These are phyloP conservation scores for Coemansia sp. DNA, from an alignment of 192 early-diverging fungal genomes.

Conservation along the genomic window DNA sequence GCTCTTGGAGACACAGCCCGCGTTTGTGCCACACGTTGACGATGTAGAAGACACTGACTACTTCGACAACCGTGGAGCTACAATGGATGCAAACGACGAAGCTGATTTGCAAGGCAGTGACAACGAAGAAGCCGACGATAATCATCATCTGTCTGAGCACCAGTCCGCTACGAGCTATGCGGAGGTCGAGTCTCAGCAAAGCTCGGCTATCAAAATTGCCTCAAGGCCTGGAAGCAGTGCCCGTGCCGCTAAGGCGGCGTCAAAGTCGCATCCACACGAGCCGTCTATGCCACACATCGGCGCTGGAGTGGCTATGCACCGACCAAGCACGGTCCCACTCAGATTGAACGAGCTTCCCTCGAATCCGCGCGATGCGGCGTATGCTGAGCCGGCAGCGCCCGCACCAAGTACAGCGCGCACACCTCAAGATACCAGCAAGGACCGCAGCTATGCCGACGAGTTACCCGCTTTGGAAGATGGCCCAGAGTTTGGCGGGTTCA, in stretches of 20 bases:
- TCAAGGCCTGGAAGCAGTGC: background rate
- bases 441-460: background rate
- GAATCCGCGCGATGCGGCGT: background rate
- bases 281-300: background rate
- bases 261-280: constrained; percentile 18
- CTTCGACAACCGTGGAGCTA: constrained; percentile 88
- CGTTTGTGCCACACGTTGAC: constrained; percentile 80
- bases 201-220: background rate
- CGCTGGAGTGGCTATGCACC: constrained; percentile 12
- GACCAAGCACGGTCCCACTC: constrained; percentile 33
- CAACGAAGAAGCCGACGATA: background rate
- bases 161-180: background rate
- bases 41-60: constrained; percentile 87
- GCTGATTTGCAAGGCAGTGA: constrained; percentile 6
- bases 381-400: background rate
- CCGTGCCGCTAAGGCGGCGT: background rate
- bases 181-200: constrained; percentile 1
- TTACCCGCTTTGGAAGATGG: constrained; percentile 23
- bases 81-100: constrained; percentile 54
- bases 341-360: constrained; percentile 6
- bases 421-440: background rate
- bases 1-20: constrained; percentile 63
- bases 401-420: background rate
- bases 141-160: background rate
- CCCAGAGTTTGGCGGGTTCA: constrained; percentile 83